A percentile compares a stretch with the other conserved stretches of the same genome.
These are phyloP conservation scores for Rheum nobile DNA, from an alignment of 148 eudicot species.

Conservation along the genomic window DNA sequence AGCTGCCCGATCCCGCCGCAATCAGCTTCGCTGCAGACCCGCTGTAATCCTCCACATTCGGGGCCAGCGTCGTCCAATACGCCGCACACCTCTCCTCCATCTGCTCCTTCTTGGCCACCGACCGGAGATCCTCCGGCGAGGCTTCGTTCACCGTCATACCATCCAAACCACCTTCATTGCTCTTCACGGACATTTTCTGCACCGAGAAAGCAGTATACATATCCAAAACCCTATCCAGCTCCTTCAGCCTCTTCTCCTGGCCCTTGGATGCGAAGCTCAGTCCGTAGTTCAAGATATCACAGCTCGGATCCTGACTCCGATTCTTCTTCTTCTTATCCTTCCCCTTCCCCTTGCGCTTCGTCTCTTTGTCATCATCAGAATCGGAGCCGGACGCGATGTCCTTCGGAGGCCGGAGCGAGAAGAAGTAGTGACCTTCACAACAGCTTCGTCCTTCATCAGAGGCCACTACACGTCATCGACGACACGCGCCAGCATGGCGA, in stretches of 20 bases:
- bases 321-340: not conserved
- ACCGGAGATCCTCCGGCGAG: constrained; percentile 39
- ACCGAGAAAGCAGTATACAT: constrained; percentile 45
- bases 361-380: constrained; percentile 17
- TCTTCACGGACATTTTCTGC: constrained; percentile 37
- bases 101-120: constrained; percentile 37
- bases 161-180: constrained; percentile 23
- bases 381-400: constrained; percentile 18
- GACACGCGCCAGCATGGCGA: constrained; percentile 49
- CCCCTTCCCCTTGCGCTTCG: not conserved
- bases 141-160: constrained; percentile 35
- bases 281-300: constrained; percentile 46
- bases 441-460: constrained; percentile 44
- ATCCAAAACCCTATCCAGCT: constrained; percentile 54
- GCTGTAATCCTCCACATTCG: constrained; percentile 92
- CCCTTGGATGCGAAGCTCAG: constrained; percentile 62
- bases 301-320: not conserved
- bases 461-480: constrained; percentile 75
- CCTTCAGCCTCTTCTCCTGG: constrained; percentile 40
- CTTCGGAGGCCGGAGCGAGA: constrained; percentile 32
- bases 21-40: constrained; percentile 58
- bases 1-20: constrained; percentile 79
- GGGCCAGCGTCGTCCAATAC: constrained; percentile 94
- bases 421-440: constrained; percentile 73
- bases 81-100: constrained; percentile 72